phyloP scores from a whole-genome alignment of 495 filamentous ascomycete genomes.

The Penicillium turbatum region DNA sequence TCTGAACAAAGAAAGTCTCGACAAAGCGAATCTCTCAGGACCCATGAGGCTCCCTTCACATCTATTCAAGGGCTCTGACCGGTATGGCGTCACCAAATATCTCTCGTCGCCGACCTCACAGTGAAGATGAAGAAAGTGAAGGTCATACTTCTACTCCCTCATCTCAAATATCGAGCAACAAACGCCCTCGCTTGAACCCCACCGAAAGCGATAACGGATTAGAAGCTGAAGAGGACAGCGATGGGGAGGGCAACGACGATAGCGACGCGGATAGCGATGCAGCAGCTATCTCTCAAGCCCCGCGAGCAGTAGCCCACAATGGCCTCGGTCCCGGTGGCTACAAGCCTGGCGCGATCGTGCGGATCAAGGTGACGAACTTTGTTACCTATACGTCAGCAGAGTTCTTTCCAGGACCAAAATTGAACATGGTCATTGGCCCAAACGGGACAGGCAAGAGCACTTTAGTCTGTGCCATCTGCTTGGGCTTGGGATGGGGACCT shows the following conservation, averaged over 20 bases:
- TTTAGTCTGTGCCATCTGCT: slow-evolving; percentile 92
- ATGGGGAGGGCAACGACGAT: neutral
- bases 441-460: slow-evolving; percentile 99
- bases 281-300: neutral
- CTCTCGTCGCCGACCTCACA: slow-evolving; percentile 30
- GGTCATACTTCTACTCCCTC: slow-evolving; percentile 14
- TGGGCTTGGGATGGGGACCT: slow-evolving; percentile 82
- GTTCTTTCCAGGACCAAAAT: slow-evolving; percentile 81
- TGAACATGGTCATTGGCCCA: slow-evolving; percentile 99
- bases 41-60: slow-evolving; percentile 2
- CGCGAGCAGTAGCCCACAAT: slow-evolving; percentile 2
- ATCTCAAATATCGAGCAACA: slow-evolving; percentile 27
- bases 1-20: slow-evolving; percentile 9
- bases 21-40: slow-evolving; percentile 4
- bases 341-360: slow-evolving; percentile 84
- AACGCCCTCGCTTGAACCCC: slow-evolving; percentile 32
- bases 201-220: slow-evolving; percentile 9
- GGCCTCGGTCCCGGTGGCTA: slow-evolving; percentile 30
- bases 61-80: slow-evolving; percentile 2
- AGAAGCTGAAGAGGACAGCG: slow-evolving; percentile 9
- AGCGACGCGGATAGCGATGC: neutral
- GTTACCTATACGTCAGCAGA: slow-evolving; percentile 91
- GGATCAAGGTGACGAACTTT: slow-evolving; percentile 84
- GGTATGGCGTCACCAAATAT: slow-evolving; percentile 29
- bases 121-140: slow-evolving; percentile 27